phyloP scores from a whole-genome alignment of 805 yeast species.

The Candida loeiensis region DNA sequence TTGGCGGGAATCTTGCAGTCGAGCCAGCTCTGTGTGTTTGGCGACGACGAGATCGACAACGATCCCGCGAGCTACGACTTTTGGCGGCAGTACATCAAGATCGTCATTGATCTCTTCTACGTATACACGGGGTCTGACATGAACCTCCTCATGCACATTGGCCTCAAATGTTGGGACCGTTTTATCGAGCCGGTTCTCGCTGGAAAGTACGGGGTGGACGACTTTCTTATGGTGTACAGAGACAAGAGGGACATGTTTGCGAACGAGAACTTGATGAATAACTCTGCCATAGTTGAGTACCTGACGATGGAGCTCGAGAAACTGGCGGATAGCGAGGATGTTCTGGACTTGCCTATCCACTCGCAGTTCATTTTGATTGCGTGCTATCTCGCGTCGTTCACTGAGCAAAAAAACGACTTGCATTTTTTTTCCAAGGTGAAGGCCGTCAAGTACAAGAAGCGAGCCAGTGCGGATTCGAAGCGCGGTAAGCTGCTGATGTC shows the following conservation, averaged over 20 bases:
- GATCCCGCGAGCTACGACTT: constrained; percentile 20
- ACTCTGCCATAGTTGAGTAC: constrained; percentile 27
- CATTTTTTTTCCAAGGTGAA: constrained; percentile 62
- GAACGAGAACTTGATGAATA: constrained; percentile 29
- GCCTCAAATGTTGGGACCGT: constrained; percentile 31
- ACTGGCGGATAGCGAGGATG: constrained; percentile 15
- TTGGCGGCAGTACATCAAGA: constrained; percentile 42
- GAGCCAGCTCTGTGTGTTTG: constrained; percentile 24
- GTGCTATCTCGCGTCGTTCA: constrained; percentile 78
- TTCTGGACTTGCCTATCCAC: constrained; percentile 51
- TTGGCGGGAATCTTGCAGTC: constrained; percentile 35
- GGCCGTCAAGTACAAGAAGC: constrained; percentile 32
- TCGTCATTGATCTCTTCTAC: constrained; percentile 44
- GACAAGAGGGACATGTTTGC: constrained; percentile 26
- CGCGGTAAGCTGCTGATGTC: constrained; percentile 20
- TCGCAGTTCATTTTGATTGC: constrained; percentile 76
- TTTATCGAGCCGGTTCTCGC: constrained; percentile 25
- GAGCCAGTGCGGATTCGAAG: constrained; percentile 24
- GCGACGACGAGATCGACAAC: constrained; percentile 13
- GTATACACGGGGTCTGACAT: constrained; percentile 46
- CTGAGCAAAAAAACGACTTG: constrained; percentile 66
- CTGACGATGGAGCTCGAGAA: constrained; percentile 22
- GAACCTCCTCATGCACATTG: constrained; percentile 29
- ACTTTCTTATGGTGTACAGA: constrained; percentile 34
- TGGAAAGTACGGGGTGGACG: constrained; percentile 21